Base-by-base conservation (phyloP, 2,329 filamentous ascomycete species). In the Teratosphaeria pseudoeucalypti region DNA sequence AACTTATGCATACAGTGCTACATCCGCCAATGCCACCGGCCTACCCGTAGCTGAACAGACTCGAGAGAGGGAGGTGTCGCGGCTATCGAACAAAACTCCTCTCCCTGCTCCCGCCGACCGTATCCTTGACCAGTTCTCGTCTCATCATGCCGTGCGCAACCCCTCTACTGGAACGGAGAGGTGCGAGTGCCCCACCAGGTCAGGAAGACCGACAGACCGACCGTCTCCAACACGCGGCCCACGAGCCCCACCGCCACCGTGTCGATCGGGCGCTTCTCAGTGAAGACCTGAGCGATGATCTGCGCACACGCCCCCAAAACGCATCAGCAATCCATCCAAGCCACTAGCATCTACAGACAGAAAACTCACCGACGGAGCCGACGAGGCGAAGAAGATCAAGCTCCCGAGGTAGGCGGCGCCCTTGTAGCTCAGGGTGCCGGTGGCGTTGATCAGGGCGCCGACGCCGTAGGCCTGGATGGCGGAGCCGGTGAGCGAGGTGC, bases 171-270 rank as follows among this genome's bases (percentile, higher is more conserved):
- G 76, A 96, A 95, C 62, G 90, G 90, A 81, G 91, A 92, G 78
- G 90, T 94, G 73, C 89, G 87, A 71, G 92, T 96, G 71, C 92
- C 92, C 92, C 92, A 97, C 88, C 90, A 97, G 73, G 90, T 96
- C 70, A 97, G 82, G 84, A 97, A 90, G 71, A 96, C 75, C 64
- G 88, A 91, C 61, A 97, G 84, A 65, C 92, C 94, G 61, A 97
- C 84, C 2, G 94, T 96, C 84, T 97, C 94, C 68, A 96, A 84
- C 68, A 94, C 79, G 78, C 94, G 92, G 72, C 89, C 87, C 56
- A 94, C 78, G 63, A 88, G 84, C 72, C 88, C 89, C 66, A 96
- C 87, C 67, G 90, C 90, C 67, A 97, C 85, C 63, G 89, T 92
- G 77, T 97, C 92, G 61, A 94, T 77, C 57, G 92, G 89, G 62